Evolutionary conservation across 371 early-diverging fungal genomes (phyloP).

Genomic region (Syncephalastrum racemosum): DNA sequence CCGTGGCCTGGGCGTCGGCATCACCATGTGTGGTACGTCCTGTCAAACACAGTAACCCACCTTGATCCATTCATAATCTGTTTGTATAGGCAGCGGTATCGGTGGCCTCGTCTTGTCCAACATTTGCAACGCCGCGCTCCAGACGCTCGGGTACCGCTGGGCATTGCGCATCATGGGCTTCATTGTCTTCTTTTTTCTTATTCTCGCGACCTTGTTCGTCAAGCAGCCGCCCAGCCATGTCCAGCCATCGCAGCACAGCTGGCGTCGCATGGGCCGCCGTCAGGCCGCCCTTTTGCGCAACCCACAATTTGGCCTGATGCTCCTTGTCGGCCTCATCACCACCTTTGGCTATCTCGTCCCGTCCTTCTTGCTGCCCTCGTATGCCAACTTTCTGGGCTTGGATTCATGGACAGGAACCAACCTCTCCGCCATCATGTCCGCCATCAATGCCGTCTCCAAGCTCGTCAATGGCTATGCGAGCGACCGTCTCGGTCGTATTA

Average conservation of each 20-base stretch:
- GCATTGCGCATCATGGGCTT: constrained; percentile 6
- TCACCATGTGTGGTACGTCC: constrained; percentile 39
- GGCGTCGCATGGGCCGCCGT: constrained; percentile 11
- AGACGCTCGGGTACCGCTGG: constrained; percentile 8
- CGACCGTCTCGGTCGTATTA: constrained; percentile 57
- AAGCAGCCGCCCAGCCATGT: constrained; percentile 21
- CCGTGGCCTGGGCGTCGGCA: constrained; percentile 68
- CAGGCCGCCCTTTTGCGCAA: constrained; percentile 4
- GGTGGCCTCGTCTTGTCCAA: constrained; percentile 66
- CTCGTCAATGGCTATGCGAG: constrained; percentile 45
- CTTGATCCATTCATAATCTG: too few species aligned
- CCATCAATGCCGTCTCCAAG: constrained; percentile 42
- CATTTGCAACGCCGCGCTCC: constrained; percentile 47
- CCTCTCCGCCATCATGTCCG: constrained; percentile 47
- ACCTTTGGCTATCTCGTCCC: constrained; percentile 26
- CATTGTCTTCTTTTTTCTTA: constrained; percentile 28
- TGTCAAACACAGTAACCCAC: too few species aligned
- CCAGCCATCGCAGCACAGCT: constrained; percentile 13
- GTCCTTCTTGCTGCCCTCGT: constrained; percentile 26
- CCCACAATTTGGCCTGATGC: constrained; percentile 21
- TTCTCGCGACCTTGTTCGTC: constrained; percentile 6
- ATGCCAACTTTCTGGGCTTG: constrained; percentile 28
- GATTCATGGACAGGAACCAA: constrained; percentile 30
- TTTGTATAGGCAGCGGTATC: constrained; percentile 50
- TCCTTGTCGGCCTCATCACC: constrained; percentile 23